phyloP scores from a whole-genome alignment of 805 yeast species.

The Citeromyces matritensis region DNA sequence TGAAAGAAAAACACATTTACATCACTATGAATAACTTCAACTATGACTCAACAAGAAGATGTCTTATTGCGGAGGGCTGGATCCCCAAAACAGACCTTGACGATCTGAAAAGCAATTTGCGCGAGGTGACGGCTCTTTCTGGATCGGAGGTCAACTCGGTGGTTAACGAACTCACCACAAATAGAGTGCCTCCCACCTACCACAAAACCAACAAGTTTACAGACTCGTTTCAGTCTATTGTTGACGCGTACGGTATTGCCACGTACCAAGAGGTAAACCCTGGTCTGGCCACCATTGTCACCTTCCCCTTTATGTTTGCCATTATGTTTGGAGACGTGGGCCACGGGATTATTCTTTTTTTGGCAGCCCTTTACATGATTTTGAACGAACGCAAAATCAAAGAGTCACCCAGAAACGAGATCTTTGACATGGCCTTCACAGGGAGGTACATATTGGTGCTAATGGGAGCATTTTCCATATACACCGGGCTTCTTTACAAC shows the following conservation, averaged over 20 bases:
- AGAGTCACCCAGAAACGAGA: constrained; percentile 52
- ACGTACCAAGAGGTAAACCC: constrained; percentile 66
- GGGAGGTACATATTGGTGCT: constrained; percentile 56
- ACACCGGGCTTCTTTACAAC: constrained; percentile 60
- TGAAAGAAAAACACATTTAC: constrained; percentile 75
- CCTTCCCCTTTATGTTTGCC: constrained; percentile 75
- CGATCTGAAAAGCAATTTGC: constrained; percentile 48
- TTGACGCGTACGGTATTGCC: constrained; percentile 69
- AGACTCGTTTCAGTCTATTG: constrained; percentile 50
- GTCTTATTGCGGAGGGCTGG: constrained; percentile 95
- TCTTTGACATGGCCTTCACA: constrained; percentile 61
- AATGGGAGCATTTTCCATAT: constrained; percentile 63
- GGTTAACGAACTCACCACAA: constrained; percentile 46
- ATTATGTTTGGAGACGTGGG: constrained; percentile 78
- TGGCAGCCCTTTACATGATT: constrained; percentile 41
- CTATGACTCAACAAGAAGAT: constrained; percentile 70
- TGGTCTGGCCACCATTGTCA: constrained; percentile 58
- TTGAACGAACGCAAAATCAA: constrained; percentile 36
- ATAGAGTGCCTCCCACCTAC: constrained; percentile 56
- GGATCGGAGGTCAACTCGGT: constrained; percentile 31
- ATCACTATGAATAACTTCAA: constrained; percentile 66
- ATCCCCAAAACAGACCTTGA: constrained; percentile 67
- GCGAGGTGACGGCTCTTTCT: constrained; percentile 41
- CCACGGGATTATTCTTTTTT: constrained; percentile 49
- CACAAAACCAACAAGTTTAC: constrained; percentile 61